These are phyloP conservation scores for Porcisia hertigi DNA, from an alignment of 208 protist genomes.

Conservation along the genomic window DNA sequence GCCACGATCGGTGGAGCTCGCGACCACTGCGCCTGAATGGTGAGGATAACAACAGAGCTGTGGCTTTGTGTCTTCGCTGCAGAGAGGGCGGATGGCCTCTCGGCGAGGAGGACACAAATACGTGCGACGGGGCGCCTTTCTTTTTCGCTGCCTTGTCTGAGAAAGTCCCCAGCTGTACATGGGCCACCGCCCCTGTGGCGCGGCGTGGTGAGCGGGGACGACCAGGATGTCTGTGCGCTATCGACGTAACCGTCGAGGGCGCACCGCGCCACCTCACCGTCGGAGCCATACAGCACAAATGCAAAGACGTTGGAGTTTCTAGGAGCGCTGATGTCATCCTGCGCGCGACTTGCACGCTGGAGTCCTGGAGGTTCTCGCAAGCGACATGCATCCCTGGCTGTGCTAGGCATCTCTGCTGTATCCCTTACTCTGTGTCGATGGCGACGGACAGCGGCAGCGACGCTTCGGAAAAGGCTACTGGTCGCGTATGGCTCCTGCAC, in stretches of 20 bases:
- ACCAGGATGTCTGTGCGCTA: constrained; percentile 9
- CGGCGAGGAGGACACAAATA: constrained; percentile 21
- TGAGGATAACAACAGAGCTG: constrained; percentile 11
- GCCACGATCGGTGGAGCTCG: not conserved
- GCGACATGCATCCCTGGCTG: not conserved
- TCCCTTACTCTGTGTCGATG: not conserved
- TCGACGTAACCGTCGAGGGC: constrained; percentile 27
- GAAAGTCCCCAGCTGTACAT: not conserved
- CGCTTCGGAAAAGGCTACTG: constrained; percentile 13
- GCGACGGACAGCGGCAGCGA: not conserved
- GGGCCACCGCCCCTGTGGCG: not conserved
- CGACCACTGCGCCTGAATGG: constrained; percentile 14
- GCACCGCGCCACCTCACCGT: constrained; percentile 21
- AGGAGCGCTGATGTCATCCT: not conserved
- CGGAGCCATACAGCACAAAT: constrained; percentile 20
- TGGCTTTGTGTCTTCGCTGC: not conserved
- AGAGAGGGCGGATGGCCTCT: not conserved
- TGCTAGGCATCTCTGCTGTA: not conserved
- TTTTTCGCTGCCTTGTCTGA: not conserved
- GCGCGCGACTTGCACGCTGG: not conserved
- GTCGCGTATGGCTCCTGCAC: constrained; percentile 17
- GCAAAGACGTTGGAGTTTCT: constrained; percentile 9
- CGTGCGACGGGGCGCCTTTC: not conserved
- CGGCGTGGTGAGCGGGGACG: not conserved
- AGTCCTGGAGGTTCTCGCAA: not conserved